Base-by-base conservation (phyloP, 2,329 filamentous ascomycete genomes). In the Verticillium zaregamsianum region DNA sequence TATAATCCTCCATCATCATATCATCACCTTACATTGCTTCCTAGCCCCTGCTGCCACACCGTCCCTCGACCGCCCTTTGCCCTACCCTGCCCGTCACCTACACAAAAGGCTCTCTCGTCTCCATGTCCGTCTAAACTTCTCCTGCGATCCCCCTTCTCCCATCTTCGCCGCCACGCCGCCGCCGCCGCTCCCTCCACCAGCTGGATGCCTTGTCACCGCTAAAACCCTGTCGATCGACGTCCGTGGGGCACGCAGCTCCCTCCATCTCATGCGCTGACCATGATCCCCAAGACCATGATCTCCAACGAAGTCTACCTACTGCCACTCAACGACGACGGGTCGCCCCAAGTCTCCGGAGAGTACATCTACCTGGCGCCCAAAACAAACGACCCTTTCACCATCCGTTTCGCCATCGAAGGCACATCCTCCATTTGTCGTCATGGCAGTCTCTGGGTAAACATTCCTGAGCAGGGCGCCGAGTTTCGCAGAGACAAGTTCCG, bases 371-470 rank as follows among this genome's bases (percentile, higher is more conserved):
- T 99, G 54, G 90, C 93, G 0, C 88, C 95, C 20, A 79, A 79
- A 66, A 89, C 90, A 20, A 85, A 83, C 49, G 83, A 89, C n/a
- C 90, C 90, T 52, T 89, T 98, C 70, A 85, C 85, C 59, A 81
- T 97, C 62, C 89, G 94, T 63, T 97, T 99, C 76, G 87, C 92
- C 68, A 94, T 97, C 68, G 91, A 97, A 76, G 93, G 95, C 65
- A 94, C 92, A 62, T 97, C 94, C 73, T 97, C 94, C 65, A 95
- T 99, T 80, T 97, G 93, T 76, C 87, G 93, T 68, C 84, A 97
- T 77, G 95, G 96, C 63, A 97, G 91, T 72, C 83, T 99, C 65
- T 99, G 95, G 94, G 90, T 97, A 71, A 99, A 99, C 75, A 91
- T 98, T 64, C 95, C 95, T 8, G 85, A 89, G 64, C 82, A 88